Percentiles rank a stretch among this genome's conserved stretches.
Evolutionary conservation across 2,329 filamentous ascomycete species (phyloP).

Genomic region (Zasmidium angulare): DNA sequence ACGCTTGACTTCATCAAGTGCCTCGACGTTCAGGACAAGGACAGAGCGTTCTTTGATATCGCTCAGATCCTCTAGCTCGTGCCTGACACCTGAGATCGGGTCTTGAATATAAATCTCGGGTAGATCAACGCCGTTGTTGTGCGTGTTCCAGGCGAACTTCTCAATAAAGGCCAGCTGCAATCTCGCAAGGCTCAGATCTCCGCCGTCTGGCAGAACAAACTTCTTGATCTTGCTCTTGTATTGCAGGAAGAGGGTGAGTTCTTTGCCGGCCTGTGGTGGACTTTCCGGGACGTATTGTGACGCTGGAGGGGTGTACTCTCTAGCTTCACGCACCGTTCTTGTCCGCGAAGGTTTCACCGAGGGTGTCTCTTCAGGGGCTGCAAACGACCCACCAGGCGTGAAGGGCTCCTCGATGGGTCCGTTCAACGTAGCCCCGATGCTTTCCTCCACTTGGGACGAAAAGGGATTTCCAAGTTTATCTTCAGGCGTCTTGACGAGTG

Average conservation of each 20-base stretch:
- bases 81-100: conserved; percentile 89
- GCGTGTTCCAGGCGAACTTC: conserved; percentile 98
- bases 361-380: conserved; percentile 11
- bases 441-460: conserved; percentile 23
- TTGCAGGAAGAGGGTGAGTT: conserved; percentile 89
- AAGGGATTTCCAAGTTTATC: conserved; percentile 57
- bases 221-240: conserved; percentile 98
- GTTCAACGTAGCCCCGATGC: conserved; percentile 33
- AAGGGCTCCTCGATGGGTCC: conserved; percentile 36
- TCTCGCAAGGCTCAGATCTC: conserved; percentile 80
- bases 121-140: conserved; percentile 86
- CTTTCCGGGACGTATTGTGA: conserved; percentile 48
- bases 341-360: conserved; percentile 13
- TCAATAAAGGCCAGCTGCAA: conserved; percentile 96
- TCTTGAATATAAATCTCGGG: conserved; percentile 99
- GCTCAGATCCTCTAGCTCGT: conserved; percentile 88
- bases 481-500: conserved; percentile 60
- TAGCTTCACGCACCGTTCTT: conserved; percentile 18
- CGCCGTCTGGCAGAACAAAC: conserved; percentile 81
- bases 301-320: conserved; percentile 39
- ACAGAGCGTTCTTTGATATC: conserved; percentile 96
- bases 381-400: conserved; percentile 13
- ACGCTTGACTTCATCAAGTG: conserved; percentile 90
- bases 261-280: conserved; percentile 75
- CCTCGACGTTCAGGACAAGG: conserved; percentile 89